These are phyloP conservation scores for Monilinia fructicola DNA, from an alignment of 2,329 filamentous ascomycete species.

Conservation along the genomic window DNA sequence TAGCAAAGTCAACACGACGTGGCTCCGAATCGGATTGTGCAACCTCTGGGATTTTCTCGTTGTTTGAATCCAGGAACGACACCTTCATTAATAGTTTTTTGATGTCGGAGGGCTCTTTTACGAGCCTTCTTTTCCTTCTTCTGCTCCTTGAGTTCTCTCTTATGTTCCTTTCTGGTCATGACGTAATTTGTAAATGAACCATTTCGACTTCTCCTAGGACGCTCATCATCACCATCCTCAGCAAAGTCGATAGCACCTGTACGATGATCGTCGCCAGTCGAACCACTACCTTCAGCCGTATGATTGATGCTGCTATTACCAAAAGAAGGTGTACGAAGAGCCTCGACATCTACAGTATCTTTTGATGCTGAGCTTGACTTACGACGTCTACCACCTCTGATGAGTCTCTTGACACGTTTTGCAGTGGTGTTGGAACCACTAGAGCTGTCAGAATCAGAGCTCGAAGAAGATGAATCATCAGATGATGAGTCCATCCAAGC, in stretches of 20 bases:
- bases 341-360: constrained; percentile 48
- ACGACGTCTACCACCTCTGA: constrained; percentile 61
- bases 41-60: constrained; percentile 30
- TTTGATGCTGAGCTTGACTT: constrained; percentile 75
- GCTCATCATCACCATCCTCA: constrained; percentile 55
- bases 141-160: constrained; percentile 44
- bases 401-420: constrained; percentile 72
- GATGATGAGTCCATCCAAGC: constrained; percentile 73
- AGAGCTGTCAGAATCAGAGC: constrained; percentile 67
- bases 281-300: constrained; percentile 29
- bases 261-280: constrained; percentile 35
- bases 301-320: constrained; percentile 36
- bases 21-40: constrained; percentile 43
- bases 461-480: constrained; percentile 56
- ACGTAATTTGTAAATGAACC: constrained; percentile 32
- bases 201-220: constrained; percentile 36
- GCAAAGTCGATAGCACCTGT: constrained; percentile 47
- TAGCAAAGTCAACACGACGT: constrained; percentile 59
- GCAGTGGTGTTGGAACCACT: constrained; percentile 70
- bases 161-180: constrained; percentile 40
- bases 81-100: constrained; percentile 32
- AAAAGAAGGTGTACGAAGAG: constrained; percentile 47
- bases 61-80: constrained; percentile 20
- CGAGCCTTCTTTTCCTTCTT: constrained; percentile 38
- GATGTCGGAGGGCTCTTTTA: constrained; percentile 31